Evolutionary conservation across 805 yeast species (phyloP).

Genomic region (Candida khao-thaluensis): DNA sequence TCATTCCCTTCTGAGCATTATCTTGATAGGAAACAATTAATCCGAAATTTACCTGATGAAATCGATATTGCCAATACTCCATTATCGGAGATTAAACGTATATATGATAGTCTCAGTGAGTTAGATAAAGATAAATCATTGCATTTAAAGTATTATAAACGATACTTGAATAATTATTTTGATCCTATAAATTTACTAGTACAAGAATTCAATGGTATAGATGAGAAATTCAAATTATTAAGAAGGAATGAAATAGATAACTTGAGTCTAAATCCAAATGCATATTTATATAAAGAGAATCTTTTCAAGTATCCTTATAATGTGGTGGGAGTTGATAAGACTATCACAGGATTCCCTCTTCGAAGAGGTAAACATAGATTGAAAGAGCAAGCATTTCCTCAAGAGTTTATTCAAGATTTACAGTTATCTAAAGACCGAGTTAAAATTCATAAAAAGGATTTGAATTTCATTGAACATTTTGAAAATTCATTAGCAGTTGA

Average conservation of each 20-base stretch:
- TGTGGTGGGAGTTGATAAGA: conserved; percentile 42
- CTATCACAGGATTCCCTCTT: conserved; percentile 39
- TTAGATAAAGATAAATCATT: conserved; percentile 38
- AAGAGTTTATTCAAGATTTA: conserved; percentile 40
- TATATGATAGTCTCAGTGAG: conserved; percentile 29
- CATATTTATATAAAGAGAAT: conserved; percentile 29
- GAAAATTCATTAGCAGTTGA: conserved; percentile 15
- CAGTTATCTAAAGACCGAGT: conserved; percentile 10
- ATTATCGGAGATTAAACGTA: conserved; percentile 27
- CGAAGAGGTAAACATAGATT: conserved; percentile 20
- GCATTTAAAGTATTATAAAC: conserved; percentile 36
- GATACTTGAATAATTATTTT: conserved; percentile 31
- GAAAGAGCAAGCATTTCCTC: conserved; percentile 29
- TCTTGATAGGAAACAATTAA: conserved; percentile 30
- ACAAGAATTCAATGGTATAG: conserved; percentile 37
- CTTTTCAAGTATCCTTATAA: conserved; percentile 34
- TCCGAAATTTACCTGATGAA: conserved; percentile 36
- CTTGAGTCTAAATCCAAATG: conserved; percentile 27
- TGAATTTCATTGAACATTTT: conserved; percentile 29
- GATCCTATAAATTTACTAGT: conserved; percentile 28
- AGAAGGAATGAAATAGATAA: conserved; percentile 34
- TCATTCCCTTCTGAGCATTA: conserved; percentile 34
- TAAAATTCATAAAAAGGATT: conserved; percentile 31
- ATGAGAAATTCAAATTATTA: conserved; percentile 35
- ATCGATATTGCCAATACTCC: conserved; percentile 33